These are phyloP conservation scores for Mycena albidolilacea DNA, from an alignment of 768 basidiomycete genomes.

Conservation along the genomic window DNA sequence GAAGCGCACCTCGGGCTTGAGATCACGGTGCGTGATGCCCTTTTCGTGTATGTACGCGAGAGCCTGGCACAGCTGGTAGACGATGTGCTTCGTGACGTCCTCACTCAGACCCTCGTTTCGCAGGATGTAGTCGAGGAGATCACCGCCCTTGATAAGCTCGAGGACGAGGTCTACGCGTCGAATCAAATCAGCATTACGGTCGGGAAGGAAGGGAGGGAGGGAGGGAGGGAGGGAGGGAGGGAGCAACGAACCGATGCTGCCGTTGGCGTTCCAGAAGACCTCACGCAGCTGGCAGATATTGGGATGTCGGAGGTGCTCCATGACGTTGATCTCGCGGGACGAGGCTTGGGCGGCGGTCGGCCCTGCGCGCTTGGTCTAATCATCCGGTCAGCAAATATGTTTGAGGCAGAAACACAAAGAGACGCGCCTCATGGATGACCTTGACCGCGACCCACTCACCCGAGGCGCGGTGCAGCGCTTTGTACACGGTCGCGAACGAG, in stretches of 20 bases:
- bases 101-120: conserved; percentile 44
- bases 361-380: conserved; percentile 40
- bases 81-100: conserved; percentile 74
- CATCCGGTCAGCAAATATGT: conserved; percentile 27
- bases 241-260: conserved; percentile 40
- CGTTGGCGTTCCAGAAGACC: conserved; percentile 66
- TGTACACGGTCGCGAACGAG: conserved; percentile 92
- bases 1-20: conserved; percentile 85
- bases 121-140: conserved; percentile 28
- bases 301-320: conserved; percentile 67
- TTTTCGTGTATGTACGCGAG: conserved; percentile 81
- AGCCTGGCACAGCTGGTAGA: conserved; percentile 88
- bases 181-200: conserved; percentile 51
- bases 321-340: conserved; percentile 69
- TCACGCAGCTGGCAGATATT: conserved; percentile 75
- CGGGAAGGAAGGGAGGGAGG: conserved; percentile 48
- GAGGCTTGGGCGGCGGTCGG: neutral
- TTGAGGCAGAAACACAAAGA: neutral
- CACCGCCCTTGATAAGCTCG: conserved; percentile 29
- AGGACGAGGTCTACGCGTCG: conserved; percentile 28
- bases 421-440: conserved; percentile 74
- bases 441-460: conserved; percentile 91
- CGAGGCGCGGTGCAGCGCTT: conserved; percentile 79
- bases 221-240: conserved; percentile 41
- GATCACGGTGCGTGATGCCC: conserved; percentile 92